phyloP scores from a whole-genome alignment of 2,329 filamentous ascomycete genomes.

The Beauveria varroae region DNA sequence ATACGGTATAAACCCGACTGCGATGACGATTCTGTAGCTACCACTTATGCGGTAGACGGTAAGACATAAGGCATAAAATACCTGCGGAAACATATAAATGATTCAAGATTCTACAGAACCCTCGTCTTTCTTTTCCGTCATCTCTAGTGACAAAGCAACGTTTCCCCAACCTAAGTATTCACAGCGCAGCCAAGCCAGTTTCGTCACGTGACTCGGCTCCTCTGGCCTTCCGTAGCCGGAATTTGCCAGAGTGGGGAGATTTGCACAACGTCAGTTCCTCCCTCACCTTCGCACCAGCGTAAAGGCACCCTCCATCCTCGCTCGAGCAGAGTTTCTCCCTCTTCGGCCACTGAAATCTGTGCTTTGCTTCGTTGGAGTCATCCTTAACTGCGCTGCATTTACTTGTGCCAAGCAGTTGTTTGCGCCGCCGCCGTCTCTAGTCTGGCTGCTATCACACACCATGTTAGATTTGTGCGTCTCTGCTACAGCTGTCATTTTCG shows the following conservation, averaged over 20 bases:
- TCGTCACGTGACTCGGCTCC: neutral
- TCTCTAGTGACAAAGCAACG: too few relatives aligned
- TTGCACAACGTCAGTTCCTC: slow-evolving; percentile 9
- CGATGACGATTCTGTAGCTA: too few relatives aligned
- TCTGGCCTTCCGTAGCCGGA: neutral
- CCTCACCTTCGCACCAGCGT: slow-evolving; percentile 8
- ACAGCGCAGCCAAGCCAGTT: too few relatives aligned
- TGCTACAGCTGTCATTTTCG: slow-evolving; percentile 21
- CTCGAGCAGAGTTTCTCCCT: neutral
- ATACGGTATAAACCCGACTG: too few relatives aligned
- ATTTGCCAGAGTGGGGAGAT: slow-evolving; percentile 7
- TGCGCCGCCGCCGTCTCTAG: slow-evolving; percentile 1
- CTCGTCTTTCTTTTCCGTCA: too few relatives aligned
- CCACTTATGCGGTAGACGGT: too few relatives aligned
- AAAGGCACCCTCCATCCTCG: neutral
- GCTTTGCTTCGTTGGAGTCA: neutral
- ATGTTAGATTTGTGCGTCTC: slow-evolving; percentile 34
- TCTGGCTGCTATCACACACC: slow-evolving; percentile 23
- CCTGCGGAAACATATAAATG: too few relatives aligned
- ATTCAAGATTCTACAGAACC: too few relatives aligned
- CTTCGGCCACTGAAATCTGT: neutral
- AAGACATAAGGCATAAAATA: too few relatives aligned
- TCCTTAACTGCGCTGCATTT: neutral
- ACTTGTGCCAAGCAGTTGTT: neutral
- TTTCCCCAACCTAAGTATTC: too few relatives aligned